A percentile compares a stretch with the other conserved stretches of the same genome.
phyloP scores from a whole-genome alignment of 257 asterid species.

The Fraxinus quadrangulata region DNA sequence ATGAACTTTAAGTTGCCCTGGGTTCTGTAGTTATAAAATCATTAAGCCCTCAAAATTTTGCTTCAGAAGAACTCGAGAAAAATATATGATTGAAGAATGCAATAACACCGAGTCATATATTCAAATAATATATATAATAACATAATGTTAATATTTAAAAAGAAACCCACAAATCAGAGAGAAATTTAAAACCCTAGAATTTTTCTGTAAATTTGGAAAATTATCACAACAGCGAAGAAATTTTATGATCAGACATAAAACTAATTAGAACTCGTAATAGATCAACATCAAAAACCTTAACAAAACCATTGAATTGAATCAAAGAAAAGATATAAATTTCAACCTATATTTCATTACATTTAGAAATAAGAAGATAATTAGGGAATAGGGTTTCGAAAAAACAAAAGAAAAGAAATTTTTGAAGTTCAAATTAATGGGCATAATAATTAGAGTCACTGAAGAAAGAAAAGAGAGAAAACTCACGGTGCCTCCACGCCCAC shows the following conservation, averaged over 20 bases:
- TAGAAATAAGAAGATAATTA: not conserved
- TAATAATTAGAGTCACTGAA: not conserved
- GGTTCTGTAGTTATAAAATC: conserved; percentile 55
- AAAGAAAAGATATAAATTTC: not conserved
- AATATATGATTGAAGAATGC: conserved; percentile 11
- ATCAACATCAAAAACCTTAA: conserved; percentile 28
- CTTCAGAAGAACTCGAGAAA: not conserved
- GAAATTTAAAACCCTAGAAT: not conserved
- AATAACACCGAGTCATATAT: not conserved
- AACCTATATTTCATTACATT: not conserved
- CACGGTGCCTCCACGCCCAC: conserved; percentile 92
- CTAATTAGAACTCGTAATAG: conserved; percentile 7
- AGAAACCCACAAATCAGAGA: not conserved
- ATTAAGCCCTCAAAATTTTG: not conserved
- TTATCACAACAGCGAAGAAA: not conserved
- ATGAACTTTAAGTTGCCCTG: conserved; percentile 86
- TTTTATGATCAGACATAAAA: not conserved
- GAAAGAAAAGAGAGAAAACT: conserved; percentile 19
- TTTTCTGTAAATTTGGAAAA: not conserved
- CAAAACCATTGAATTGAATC: conserved; percentile 12
- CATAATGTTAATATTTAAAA: not conserved
- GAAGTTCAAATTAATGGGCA: not conserved
- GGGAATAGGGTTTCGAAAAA: conserved; percentile 27
- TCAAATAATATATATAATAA: not conserved
- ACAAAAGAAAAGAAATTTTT: not conserved